Evolutionary conservation across 179 eudicot species (phyloP).

Genomic region (Actinidia chinensis): DNA sequence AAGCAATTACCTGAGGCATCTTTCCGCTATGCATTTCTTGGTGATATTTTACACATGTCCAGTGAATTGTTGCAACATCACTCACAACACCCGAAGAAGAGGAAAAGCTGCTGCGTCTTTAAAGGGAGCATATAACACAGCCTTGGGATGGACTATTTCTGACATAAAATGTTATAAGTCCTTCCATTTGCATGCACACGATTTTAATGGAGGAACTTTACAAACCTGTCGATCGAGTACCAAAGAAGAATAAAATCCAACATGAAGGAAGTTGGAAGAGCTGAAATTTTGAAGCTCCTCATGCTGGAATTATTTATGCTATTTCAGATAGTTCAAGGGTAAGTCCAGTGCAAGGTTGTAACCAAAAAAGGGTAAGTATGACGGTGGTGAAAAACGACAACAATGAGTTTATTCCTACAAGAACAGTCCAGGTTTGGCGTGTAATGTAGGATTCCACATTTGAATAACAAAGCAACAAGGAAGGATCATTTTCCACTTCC

Average conservation of each 20-base stretch:
- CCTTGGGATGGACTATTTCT: neutral
- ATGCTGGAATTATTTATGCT: conserved; percentile 16
- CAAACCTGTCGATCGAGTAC: neutral
- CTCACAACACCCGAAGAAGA: neutral
- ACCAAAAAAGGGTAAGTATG: neutral
- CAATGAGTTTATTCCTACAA: conserved; percentile 1
- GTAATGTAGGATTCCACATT: neutral
- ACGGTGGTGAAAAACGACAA: neutral
- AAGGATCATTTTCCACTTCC: neutral
- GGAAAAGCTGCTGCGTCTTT: neutral
- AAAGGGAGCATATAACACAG: neutral
- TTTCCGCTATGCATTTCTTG: neutral
- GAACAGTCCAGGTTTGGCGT: neutral
- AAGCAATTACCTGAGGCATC: conserved; percentile 3
- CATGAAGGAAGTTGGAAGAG: conserved; percentile 1
- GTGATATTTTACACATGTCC: neutral
- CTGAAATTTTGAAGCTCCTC: neutral
- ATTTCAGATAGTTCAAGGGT: conserved; percentile 14
- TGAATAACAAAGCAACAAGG: too few relatives aligned
- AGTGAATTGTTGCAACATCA: neutral
- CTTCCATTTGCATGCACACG: conserved; percentile 5
- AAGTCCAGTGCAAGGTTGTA: conserved; percentile 4
- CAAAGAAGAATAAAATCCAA: conserved; percentile 1
- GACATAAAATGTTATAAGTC: conserved; percentile 13
- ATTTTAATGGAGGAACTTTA: neutral